Evolutionary conservation across 441 rosid species (phyloP).

Genomic region (Arabidopsis hybrid): DNA sequence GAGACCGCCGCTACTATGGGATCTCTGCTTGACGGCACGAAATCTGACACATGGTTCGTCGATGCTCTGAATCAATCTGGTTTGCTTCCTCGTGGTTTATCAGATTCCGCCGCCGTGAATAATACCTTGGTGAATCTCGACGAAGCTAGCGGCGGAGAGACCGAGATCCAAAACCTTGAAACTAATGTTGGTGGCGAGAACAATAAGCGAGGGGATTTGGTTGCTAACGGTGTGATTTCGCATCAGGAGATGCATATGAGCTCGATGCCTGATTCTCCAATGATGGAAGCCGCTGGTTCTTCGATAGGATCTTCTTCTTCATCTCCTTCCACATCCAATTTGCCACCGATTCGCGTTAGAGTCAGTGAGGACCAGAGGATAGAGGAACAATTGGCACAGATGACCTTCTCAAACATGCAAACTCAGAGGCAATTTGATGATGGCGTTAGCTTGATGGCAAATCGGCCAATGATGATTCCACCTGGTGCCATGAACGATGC

Average conservation of each 20-base stretch:
- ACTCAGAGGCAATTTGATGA: conserved; percentile 47
- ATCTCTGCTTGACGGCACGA: conserved; percentile 55
- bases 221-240: conserved; percentile 32
- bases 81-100: conserved; percentile 58
- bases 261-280: conserved; percentile 57
- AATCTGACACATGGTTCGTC: conserved; percentile 68
- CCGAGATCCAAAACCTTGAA: conserved; percentile 38
- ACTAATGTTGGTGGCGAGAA: conserved; percentile 35
- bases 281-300: conserved; percentile 46
- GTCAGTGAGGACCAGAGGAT: conserved; percentile 50
- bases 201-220: conserved; percentile 33
- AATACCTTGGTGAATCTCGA: conserved; percentile 55
- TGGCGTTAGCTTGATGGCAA: conserved; percentile 37
- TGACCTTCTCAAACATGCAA: conserved; percentile 45
- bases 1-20: conserved; percentile 68
- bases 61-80: conserved; percentile 66
- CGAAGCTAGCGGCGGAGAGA: conserved; percentile 36
- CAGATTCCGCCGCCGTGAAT: conserved; percentile 57
- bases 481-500: conserved; percentile 28
- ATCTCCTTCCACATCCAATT: conserved; percentile 60
- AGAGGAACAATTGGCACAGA: conserved; percentile 60
- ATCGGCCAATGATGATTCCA: conserved; percentile 42
- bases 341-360: conserved; percentile 59
- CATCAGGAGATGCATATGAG: conserved; percentile 55
- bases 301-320: conserved; percentile 60